A percentile compares a stretch with the other conserved stretches of the same genome.
These are phyloP conservation scores for Lactarius tabidus DNA, from an alignment of 768 basidiomycete species.

Conservation along the genomic window DNA sequence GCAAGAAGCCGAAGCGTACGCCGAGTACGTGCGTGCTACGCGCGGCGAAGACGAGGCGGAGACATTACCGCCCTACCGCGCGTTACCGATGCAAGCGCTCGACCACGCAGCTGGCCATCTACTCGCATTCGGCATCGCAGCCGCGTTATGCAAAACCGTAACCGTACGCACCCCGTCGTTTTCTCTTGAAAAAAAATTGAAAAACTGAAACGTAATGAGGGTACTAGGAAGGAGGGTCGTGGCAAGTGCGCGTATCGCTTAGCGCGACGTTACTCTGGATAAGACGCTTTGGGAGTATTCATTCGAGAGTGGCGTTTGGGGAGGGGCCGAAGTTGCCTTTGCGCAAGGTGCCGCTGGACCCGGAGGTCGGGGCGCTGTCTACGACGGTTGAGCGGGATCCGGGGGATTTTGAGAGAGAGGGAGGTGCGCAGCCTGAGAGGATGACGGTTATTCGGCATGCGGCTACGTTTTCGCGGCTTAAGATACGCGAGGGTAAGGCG, in stretches of 20 bases:
- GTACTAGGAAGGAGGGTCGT: constrained; percentile 62
- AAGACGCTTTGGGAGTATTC: constrained; percentile 47
- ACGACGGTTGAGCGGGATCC: constrained; percentile 19
- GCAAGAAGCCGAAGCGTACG: constrained; percentile 51
- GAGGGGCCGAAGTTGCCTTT: constrained; percentile 39
- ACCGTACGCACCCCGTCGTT: constrained; percentile 38
- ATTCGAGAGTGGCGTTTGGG: constrained; percentile 41
- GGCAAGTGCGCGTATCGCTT: constrained; percentile 57
- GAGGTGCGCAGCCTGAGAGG: neutral
- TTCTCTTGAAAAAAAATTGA: too few relatives aligned
- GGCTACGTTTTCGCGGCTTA: constrained; percentile 20
- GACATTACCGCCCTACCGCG: constrained; percentile 30
- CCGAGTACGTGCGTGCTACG: constrained; percentile 28
- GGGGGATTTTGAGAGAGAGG: constrained; percentile 5
- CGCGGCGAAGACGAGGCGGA: constrained; percentile 16
- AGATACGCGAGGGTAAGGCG: constrained; percentile 20
- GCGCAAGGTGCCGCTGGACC: constrained; percentile 32
- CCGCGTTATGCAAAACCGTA: constrained; percentile 50
- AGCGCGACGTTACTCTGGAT: constrained; percentile 55
- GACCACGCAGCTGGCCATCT: constrained; percentile 60
- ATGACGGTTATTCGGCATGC: constrained; percentile 24
- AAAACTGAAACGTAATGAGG: too few relatives aligned
- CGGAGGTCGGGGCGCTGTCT: constrained; percentile 38
- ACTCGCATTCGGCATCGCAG: constrained; percentile 54
- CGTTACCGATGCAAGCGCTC: constrained; percentile 55